Conservation (phyloP, 2,329 filamentous ascomycete species). For the Diaporthe vexans region DNA sequence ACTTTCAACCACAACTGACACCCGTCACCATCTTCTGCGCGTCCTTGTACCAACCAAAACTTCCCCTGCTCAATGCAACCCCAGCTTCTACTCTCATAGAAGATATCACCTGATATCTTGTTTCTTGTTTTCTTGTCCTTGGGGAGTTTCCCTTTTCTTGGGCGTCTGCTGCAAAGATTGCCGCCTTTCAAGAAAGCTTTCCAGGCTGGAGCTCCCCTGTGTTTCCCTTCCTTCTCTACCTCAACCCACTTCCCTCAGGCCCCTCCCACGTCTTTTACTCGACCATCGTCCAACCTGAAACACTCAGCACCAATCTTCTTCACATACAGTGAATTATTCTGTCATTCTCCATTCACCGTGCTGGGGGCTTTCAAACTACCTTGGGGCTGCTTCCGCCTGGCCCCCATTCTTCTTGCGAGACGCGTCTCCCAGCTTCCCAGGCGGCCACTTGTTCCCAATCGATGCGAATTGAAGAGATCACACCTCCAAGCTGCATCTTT, state of each 20-base stretch:
- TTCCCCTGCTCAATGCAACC: neutral
- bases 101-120: too few relatives aligned
- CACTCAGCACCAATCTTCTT: too few relatives aligned
- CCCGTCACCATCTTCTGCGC: neutral
- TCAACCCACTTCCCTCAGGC: too few relatives aligned
- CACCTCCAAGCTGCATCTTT: rapidly evolving
- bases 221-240: neutral
- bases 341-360: too few relatives aligned
- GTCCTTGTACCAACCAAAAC: neutral
- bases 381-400: neutral
- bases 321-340: too few relatives aligned
- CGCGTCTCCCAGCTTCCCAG: neutral
- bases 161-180: too few relatives aligned
- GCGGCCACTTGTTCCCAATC: too few relatives aligned
- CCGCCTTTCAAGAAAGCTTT: neutral
- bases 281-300: too few relatives aligned
- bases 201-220: neutral
- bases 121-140: neutral
- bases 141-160: neutral
- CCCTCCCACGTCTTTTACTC: too few relatives aligned
- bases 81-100: too few relatives aligned
- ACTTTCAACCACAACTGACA: neutral
- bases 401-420: neutral
- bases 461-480: too few relatives aligned
- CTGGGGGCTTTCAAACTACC: too few relatives aligned